Evolutionary conservation across 768 basidiomycete genomes (phyloP).

Genomic region (Guyanaporus albipodus): DNA sequence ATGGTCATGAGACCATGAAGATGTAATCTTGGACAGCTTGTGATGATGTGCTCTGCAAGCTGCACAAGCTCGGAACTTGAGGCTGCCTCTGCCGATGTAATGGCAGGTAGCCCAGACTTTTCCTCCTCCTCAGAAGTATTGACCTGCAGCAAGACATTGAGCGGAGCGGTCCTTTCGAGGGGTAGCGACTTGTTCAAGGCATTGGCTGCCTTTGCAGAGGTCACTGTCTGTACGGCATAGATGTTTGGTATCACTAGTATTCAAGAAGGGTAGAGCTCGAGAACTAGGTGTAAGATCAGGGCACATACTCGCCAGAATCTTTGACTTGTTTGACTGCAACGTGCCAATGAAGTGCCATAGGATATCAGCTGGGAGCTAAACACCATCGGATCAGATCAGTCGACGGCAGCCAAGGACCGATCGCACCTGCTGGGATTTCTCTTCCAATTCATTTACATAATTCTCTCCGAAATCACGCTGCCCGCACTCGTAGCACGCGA

Average conservation of each 20-base stretch:
- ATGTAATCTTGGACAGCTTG: conserved; percentile 66
- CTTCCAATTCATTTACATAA: conserved; percentile 89
- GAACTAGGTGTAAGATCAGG: neutral
- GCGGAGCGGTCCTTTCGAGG: conserved; percentile 47
- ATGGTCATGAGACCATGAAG: conserved; percentile 96
- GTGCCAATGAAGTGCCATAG: conserved; percentile 97
- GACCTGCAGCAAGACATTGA: conserved; percentile 86
- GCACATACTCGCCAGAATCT: conserved; percentile 70
- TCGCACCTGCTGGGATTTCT: conserved; percentile 72
- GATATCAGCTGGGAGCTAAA: conserved; percentile 81
- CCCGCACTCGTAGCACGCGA: conserved; percentile 74
- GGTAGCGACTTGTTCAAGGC: conserved; percentile 73
- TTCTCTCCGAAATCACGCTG: conserved; percentile 97
- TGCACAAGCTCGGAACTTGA: conserved; percentile 49
- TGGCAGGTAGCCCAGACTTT: conserved; percentile 81
- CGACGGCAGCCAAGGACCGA: neutral
- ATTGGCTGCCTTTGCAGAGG: conserved; percentile 75
- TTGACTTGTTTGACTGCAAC: conserved; percentile 91
- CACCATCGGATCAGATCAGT: conserved; percentile 8
- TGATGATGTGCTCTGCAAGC: conserved; percentile 69
- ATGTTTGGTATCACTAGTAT: conserved; percentile 80
- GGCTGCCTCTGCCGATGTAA: conserved; percentile 35
- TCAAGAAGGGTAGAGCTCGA: conserved; percentile 2
- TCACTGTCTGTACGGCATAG: conserved; percentile 80
- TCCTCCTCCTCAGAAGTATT: conserved; percentile 93